These are phyloP conservation scores for Phyllosticta paracitricarpa DNA, from an alignment of 2,329 filamentous ascomycete genomes.

Conservation along the genomic window DNA sequence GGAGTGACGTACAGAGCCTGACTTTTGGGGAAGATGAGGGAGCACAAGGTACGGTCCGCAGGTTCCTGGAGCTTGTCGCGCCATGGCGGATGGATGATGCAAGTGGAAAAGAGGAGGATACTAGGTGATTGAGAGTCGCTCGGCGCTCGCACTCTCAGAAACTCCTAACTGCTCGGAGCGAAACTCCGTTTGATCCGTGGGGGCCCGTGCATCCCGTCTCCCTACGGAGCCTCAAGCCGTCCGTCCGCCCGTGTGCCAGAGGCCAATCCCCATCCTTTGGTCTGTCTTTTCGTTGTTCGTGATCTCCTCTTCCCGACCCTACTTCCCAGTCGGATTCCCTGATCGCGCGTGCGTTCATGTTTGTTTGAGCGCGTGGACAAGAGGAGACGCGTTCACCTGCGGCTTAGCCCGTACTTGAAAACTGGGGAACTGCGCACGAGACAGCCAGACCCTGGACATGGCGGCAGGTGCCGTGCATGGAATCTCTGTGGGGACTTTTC, in stretches of 20 bases:
- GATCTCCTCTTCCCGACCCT: background rate
- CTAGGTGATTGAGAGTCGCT: background rate
- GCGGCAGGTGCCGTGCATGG: background rate
- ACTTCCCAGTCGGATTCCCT: background rate
- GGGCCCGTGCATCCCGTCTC: background rate
- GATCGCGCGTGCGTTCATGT: background rate
- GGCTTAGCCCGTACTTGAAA: background rate
- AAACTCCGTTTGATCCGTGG: background rate
- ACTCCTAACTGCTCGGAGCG: background rate
- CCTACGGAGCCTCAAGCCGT: background rate
- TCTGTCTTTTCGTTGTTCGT: background rate
- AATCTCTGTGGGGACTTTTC: background rate
- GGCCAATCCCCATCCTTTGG: background rate
- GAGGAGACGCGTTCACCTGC: background rate
- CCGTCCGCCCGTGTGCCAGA: background rate
- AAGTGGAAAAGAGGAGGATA: background rate
- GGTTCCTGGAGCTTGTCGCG: background rate
- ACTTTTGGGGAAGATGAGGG: background rate
- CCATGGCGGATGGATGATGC: too few species aligned
- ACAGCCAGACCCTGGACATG: background rate
- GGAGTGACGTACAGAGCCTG: background rate
- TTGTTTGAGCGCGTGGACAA: background rate
- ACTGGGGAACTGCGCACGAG: background rate
- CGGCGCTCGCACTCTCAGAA: background rate
- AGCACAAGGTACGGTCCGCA: background rate